Base-by-base conservation (phyloP, 2,329 filamentous ascomycete genomes). In the Sarocladium brachiariae region DNA sequence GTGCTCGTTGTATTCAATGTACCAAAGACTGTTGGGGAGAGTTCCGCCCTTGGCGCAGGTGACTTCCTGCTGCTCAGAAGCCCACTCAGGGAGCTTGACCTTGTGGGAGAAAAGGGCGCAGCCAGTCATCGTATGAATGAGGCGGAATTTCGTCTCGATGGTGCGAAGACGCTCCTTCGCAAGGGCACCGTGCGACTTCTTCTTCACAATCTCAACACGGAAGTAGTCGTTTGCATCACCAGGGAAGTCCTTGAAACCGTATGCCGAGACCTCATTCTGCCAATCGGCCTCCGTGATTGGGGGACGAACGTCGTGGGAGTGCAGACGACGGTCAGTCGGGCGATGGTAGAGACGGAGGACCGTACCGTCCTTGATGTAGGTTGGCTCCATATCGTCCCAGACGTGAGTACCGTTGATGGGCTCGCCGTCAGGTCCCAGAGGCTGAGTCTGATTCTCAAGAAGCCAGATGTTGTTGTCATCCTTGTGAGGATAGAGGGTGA, bases 81-180 rank as follows among this genome's bases (percentile, higher is more conserved):
- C 93, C 93, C 93, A 99, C 2, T 95, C 90, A 2, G 93, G 93
- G 52, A 99, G 84, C 75, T 99, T 99, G 65, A 97, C 91, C 74
- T 96, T 97, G 78, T 99, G 93, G 1, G 92, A 97, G 76, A 99
- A 99, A 21, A 99, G 77, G 11, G 86, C 87, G 64, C 93, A 99
- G 43, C 92, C 91, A 55, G 90, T 96, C 93, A 99, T 97, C 65
- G 96, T 72, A 64, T 99, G 93, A 30, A 97, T 80, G 39, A 99
- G 85, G 64, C 83, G 87, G 75, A 99, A 99, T 73, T 97, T 97
- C 60, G 90, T 90, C 71, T 99, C 85, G 56, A 99, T 97, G 24
- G 93, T 96, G 53, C 93, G 83, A 48, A 99, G 65, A 27, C 91
- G 85, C 60, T 87, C 81, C 75, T 95, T 95, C 51, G 92, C 89